Conservation (phyloP, 2,329 filamentous ascomycete genomes). For the Cladosporium sp. region DNA sequence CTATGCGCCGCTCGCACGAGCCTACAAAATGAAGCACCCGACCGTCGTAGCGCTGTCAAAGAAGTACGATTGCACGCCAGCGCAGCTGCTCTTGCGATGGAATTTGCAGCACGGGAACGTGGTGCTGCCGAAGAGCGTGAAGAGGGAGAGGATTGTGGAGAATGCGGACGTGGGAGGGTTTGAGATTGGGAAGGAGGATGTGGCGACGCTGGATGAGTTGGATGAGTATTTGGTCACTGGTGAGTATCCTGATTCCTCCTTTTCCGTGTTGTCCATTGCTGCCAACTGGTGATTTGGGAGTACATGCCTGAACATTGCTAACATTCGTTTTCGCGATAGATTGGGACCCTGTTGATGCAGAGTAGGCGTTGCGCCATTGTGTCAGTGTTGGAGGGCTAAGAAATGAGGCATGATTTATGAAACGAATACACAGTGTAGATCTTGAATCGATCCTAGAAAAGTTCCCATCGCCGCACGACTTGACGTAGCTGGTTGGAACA, state of each 20-base stretch:
- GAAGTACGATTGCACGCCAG: slow-evolving; percentile 67
- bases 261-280: not conserved
- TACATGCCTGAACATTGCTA: not conserved
- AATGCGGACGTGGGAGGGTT: slow-evolving; percentile 62
- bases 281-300: not conserved
- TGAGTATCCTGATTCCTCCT: slow-evolving; percentile 38
- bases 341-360: slow-evolving; percentile 32
- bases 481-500: too few relatives aligned
- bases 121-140: slow-evolving; percentile 69
- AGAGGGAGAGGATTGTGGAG: slow-evolving; percentile 57
- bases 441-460: too few relatives aligned
- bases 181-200: slow-evolving; percentile 59
- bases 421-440: too few relatives aligned
- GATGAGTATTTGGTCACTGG: slow-evolving; percentile 73
- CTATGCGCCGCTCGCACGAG: slow-evolving; percentile 73
- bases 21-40: slow-evolving; percentile 64
- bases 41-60: slow-evolving; percentile 58
- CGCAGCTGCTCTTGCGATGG: slow-evolving; percentile 75
- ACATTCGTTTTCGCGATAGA: slow-evolving; percentile 17
- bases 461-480: too few relatives aligned
- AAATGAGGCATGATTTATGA: too few relatives aligned
- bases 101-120: slow-evolving; percentile 70
- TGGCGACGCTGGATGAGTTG: slow-evolving; percentile 58
- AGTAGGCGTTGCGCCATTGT: too few relatives aligned
- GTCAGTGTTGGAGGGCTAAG: too few relatives aligned